phyloP scores from a whole-genome alignment of 2,329 filamentous ascomycete genomes.

The Hymenotorrendiella dingleyae region DNA sequence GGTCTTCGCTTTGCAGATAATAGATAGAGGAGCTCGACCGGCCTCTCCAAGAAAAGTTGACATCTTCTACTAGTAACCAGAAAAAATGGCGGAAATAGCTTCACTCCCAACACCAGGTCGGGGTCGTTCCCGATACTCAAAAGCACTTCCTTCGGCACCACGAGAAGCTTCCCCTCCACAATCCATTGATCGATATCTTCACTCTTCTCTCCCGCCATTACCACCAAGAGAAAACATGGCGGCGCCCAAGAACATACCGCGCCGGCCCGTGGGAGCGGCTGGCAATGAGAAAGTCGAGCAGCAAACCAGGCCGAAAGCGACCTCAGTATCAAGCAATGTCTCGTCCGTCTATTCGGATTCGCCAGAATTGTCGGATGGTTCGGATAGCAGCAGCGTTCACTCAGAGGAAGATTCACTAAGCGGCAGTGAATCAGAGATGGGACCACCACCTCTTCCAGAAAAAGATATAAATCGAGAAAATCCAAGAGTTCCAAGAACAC shows the following conservation, averaged over 20 bases:
- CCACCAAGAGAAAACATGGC: slow-evolving; percentile 13
- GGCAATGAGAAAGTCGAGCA: slow-evolving; percentile 8
- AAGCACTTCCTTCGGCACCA: slow-evolving; percentile 20
- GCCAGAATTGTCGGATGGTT: slow-evolving; percentile 9
- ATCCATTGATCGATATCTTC: slow-evolving; percentile 7
- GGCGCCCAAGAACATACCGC: slow-evolving; percentile 19
- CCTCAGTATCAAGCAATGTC: slow-evolving; percentile 16
- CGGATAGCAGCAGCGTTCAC: slow-evolving; percentile 16
- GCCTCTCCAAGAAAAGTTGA: too few species aligned
- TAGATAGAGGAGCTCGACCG: slow-evolving; percentile 1
- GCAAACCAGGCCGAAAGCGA: slow-evolving; percentile 8
- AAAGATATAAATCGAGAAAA: slow-evolving; percentile 15
- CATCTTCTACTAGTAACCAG: too few species aligned
- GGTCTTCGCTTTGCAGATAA: slow-evolving; percentile 8
- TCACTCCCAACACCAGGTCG: slow-evolving; percentile 13
- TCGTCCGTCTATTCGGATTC: slow-evolving; percentile 26
- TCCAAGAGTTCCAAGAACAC: slow-evolving; percentile 8
- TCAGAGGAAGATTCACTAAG: slow-evolving; percentile 22
- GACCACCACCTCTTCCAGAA: slow-evolving; percentile 19
- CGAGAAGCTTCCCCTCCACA: slow-evolving; percentile 8
- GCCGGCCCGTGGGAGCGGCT: slow-evolving; percentile 21
- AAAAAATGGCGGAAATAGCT: slow-evolving; percentile 5
- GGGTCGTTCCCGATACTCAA: slow-evolving; percentile 25
- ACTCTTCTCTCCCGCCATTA: slow-evolving; percentile 20
- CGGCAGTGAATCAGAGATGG: slow-evolving; percentile 19